phyloP scores from a whole-genome alignment of 805 yeast genomes.

The Starmerella roubikii region DNA sequence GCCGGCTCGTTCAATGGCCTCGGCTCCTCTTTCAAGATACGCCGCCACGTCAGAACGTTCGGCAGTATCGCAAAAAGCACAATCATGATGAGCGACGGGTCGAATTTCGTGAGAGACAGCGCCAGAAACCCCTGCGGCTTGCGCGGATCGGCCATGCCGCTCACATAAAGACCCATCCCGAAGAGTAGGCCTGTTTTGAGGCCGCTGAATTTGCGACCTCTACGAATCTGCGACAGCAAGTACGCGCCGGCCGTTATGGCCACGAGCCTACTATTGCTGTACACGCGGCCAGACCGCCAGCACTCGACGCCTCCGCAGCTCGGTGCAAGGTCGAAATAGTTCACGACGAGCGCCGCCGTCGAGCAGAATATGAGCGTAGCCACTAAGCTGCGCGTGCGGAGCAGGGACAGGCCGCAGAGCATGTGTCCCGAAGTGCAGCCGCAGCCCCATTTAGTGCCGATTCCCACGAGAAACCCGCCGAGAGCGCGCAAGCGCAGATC shows the following conservation, averaged over 20 bases:
- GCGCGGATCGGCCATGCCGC: slow-evolving; percentile 35
- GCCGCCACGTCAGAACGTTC: slow-evolving; percentile 23
- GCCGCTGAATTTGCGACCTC: slow-evolving; percentile 1
- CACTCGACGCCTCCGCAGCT: neutral
- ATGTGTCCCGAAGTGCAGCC: slow-evolving; percentile 48
- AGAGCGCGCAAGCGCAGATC: slow-evolving; percentile 4
- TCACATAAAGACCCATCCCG: slow-evolving; percentile 34
- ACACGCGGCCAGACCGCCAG: neutral
- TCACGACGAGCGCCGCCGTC: slow-evolving; percentile 25
- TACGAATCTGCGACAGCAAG: neutral
- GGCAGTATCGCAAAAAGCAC: slow-evolving; percentile 34
- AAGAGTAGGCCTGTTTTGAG: slow-evolving; percentile 27
- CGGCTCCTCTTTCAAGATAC: neutral
- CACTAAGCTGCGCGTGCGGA: slow-evolving; percentile 33
- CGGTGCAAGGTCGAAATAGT: slow-evolving; percentile 7
- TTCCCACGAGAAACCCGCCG: slow-evolving; percentile 35
- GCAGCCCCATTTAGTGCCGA: slow-evolving; percentile 35
- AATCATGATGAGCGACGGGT: slow-evolving; percentile 37
- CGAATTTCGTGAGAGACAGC: slow-evolving; percentile 29
- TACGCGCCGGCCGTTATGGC: neutral
- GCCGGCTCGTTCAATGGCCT: slow-evolving; percentile 7
- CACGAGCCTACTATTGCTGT: neutral
- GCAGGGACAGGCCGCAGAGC: slow-evolving; percentile 37
- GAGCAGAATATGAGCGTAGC: slow-evolving; percentile 32
- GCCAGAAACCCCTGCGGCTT: slow-evolving; percentile 38